phyloP scores from a whole-genome alignment of 176 grass and related monocot species.

The Eleusine coracana region DNA sequence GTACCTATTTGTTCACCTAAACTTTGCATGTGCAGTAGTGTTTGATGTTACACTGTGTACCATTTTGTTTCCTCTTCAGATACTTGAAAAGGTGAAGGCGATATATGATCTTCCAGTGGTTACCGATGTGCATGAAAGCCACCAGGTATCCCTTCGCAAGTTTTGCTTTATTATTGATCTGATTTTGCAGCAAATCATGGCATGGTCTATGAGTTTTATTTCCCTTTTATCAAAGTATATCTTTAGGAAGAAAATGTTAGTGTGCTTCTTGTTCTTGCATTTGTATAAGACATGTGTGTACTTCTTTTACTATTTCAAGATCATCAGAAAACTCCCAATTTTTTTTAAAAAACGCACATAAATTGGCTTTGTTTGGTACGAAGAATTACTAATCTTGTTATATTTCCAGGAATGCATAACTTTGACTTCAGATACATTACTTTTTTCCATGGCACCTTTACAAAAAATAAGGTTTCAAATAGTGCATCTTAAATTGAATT shows the following conservation, averaged over 20 bases:
- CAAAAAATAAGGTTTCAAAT: conserved; percentile 5
- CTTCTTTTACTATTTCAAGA: not conserved
- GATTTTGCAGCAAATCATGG: conserved; percentile 3
- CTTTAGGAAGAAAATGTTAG: too few relatives aligned
- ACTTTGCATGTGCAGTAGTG: not conserved
- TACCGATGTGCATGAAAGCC: conserved; percentile 95
- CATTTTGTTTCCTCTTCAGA: conserved; percentile 45
- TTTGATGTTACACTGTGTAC: not conserved
- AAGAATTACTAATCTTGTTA: not conserved
- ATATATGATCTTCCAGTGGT: conserved; percentile 80
- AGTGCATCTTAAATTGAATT: not conserved
- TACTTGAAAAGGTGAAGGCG: conserved; percentile 90
- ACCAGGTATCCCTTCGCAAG: conserved; percentile 54
- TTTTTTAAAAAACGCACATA: not conserved
- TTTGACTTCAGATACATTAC: not conserved
- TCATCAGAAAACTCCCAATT: not conserved
- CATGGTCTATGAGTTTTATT: conserved; percentile 3
- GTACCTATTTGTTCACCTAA: not conserved
- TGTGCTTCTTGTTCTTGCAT: conserved; percentile 5
- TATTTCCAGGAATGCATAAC: not conserved
- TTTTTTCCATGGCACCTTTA: not conserved
- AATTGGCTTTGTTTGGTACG: not conserved
- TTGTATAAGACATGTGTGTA: not conserved
- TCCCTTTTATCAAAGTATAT: not conserved
- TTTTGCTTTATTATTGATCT: not conserved